phyloP scores from a whole-genome alignment of 2,329 filamentous ascomycete species.

The Eurotiales sp. region DNA sequence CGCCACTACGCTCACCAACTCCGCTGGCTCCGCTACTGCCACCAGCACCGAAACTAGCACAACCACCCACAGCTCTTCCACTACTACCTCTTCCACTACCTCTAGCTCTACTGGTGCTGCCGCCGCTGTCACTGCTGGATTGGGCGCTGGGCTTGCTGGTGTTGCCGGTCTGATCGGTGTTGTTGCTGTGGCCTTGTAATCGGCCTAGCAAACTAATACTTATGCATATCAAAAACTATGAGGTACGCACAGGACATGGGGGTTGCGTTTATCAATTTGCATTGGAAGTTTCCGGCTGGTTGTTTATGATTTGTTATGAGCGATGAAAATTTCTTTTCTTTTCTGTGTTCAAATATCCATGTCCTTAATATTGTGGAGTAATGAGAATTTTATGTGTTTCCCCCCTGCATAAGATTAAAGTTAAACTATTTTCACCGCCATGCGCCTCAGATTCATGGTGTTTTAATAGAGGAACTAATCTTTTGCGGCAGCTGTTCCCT shows the following conservation, averaged over 20 bases:
- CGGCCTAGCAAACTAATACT: background rate
- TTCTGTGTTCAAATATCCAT: background rate
- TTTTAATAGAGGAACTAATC: too few species aligned
- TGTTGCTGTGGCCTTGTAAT: constrained; percentile 15
- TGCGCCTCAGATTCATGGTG: too few species aligned
- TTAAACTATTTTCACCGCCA: too few species aligned
- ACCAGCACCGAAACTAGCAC: constrained; percentile 4
- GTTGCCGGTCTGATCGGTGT: constrained; percentile 13
- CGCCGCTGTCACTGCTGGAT: constrained; percentile 4
- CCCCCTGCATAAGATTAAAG: too few species aligned
- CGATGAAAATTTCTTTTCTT: background rate
- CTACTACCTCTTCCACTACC: background rate
- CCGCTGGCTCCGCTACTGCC: constrained; percentile 9
- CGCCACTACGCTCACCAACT: constrained; percentile 11
- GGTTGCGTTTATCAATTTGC: background rate
- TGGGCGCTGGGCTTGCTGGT: constrained; percentile 13
- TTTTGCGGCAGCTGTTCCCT: too few species aligned
- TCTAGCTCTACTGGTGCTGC: constrained; percentile 3
- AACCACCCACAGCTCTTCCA: background rate
- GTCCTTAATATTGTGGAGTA: background rate
- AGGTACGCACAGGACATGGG: background rate
- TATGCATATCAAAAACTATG: background rate
- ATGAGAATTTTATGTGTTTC: background rate
- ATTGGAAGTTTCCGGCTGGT: background rate
- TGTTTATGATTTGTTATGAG: background rate